Conservation (phyloP, 805 yeast genomes). For the Kodamaea hsintzibuensis region DNA sequence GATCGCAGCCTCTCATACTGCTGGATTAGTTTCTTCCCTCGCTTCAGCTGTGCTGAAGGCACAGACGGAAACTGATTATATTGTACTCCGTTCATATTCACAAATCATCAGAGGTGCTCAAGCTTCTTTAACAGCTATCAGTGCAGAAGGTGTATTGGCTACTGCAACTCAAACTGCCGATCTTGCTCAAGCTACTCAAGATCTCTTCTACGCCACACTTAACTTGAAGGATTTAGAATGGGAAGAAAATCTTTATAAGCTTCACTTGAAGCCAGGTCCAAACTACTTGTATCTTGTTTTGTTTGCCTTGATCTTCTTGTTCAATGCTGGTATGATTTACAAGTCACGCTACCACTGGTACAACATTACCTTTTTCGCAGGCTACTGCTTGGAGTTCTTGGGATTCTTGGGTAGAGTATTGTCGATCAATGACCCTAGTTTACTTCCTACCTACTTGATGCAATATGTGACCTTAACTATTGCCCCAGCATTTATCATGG, state of each 20-base stretch:
- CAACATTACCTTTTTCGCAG: slow-evolving; percentile 37
- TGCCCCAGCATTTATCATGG: slow-evolving; percentile 47
- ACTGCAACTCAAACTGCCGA: slow-evolving; percentile 34
- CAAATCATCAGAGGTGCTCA: slow-evolving; percentile 31
- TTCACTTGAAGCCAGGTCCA: slow-evolving; percentile 27
- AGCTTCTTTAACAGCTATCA: slow-evolving; percentile 37
- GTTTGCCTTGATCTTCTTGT: slow-evolving; percentile 26
- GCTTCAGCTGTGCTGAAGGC: slow-evolving; percentile 8
- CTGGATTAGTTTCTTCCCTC: slow-evolving; percentile 18
- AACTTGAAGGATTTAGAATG: slow-evolving; percentile 30
- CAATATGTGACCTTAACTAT: slow-evolving; percentile 40
- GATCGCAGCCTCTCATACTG: slow-evolving; percentile 24
- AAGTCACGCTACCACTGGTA: slow-evolving; percentile 42
- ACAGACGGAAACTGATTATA: slow-evolving; percentile 21
- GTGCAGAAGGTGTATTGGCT: slow-evolving; percentile 37
- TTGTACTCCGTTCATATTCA: slow-evolving; percentile 23
- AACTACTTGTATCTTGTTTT: slow-evolving; percentile 33
- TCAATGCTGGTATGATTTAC: slow-evolving; percentile 25
- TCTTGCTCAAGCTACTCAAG: slow-evolving; percentile 33
- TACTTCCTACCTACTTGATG: slow-evolving; percentile 24
- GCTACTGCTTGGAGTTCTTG: slow-evolving; percentile 35
- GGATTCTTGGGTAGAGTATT: slow-evolving; percentile 42
- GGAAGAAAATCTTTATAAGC: slow-evolving; percentile 30
- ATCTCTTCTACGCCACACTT: slow-evolving; percentile 32
- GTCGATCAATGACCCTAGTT: slow-evolving; percentile 24